These are phyloP conservation scores for Malus hybrid DNA, from an alignment of 331 rosid genomes.

Conservation along the genomic window DNA sequence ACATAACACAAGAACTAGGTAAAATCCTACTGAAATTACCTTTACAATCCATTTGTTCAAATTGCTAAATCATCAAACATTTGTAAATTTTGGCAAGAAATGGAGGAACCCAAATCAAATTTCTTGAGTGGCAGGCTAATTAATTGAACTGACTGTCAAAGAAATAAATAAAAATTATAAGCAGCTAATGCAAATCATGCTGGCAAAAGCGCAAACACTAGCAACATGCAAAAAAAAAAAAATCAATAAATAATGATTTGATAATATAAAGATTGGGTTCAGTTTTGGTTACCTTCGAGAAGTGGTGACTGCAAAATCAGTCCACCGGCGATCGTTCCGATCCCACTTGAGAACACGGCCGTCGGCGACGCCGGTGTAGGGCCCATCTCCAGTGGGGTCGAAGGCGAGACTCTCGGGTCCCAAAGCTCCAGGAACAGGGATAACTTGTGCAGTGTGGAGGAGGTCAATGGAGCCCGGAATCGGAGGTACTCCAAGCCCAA, in stretches of 20 bases:
- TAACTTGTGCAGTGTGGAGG: constrained; percentile 37
- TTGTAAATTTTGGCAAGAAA: neutral
- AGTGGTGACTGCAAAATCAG: constrained; percentile 57
- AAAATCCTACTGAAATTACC: neutral
- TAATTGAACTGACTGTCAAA: neutral
- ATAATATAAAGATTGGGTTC: neutral
- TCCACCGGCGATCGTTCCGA: constrained; percentile 53
- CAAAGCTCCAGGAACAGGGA: constrained; percentile 41
- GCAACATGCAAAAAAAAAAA: neutral
- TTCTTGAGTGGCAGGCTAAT: neutral
- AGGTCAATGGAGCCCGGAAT: constrained; percentile 38
- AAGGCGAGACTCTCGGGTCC: constrained; percentile 83
- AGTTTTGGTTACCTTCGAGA: constrained; percentile 44
- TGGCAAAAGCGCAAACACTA: neutral
- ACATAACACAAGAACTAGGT: neutral
- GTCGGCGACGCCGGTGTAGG: constrained; percentile 83
- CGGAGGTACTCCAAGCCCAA: constrained; percentile 13
- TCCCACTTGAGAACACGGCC: constrained; percentile 77
- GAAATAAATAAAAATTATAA: neutral
- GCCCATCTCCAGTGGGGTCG: constrained; percentile 57
- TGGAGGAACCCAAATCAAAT: neutral
- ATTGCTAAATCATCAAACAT: neutral
- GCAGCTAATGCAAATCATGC: neutral
- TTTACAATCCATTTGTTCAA: neutral
- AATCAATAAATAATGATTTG: too few species aligned